Conservation (phyloP, 2,329 filamentous ascomycete species). For the Cytospora piceicola region DNA sequence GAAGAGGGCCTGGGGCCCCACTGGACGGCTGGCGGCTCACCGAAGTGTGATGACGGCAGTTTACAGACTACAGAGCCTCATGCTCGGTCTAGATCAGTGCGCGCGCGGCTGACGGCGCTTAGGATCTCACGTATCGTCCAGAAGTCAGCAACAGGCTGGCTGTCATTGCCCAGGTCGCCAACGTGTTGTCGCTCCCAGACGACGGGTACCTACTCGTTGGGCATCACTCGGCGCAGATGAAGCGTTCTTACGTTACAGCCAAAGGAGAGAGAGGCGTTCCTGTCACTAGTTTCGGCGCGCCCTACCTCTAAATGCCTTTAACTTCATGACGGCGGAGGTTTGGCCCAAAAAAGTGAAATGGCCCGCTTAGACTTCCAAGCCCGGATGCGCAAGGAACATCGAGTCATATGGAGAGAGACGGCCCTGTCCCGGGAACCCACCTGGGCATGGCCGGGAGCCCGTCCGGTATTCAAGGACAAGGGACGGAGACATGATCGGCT, state of each 20-base stretch:
- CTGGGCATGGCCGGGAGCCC: slow-evolving; percentile 24
- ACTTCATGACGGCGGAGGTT: slow-evolving; percentile 13
- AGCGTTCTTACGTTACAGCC: neutral
- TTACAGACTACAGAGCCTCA: slow-evolving; percentile 12
- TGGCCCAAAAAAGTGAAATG: slow-evolving; percentile 9
- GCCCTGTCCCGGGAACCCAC: slow-evolving; percentile 22
- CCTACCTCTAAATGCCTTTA: slow-evolving; percentile 19
- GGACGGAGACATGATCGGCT: neutral
- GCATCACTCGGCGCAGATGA: too few species aligned
- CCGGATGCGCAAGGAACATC: slow-evolving; percentile 12
- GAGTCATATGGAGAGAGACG: slow-evolving; percentile 18
- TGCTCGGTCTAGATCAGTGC: slow-evolving; percentile 7
- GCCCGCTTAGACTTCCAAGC: slow-evolving; percentile 17
- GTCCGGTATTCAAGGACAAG: slow-evolving; percentile 26
- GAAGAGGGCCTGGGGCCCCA: neutral
- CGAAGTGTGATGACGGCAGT: too few species aligned
- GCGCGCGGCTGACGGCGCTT: slow-evolving; percentile 12
- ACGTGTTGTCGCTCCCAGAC: too few species aligned
- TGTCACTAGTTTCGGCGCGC: neutral
- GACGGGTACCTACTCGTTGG: too few species aligned
- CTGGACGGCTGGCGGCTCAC: neutral
- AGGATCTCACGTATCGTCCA: neutral
- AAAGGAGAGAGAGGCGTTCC: neutral
- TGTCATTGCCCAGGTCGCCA: too few species aligned
- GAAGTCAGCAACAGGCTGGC: neutral